Conservation (phyloP, 2,329 filamentous ascomycete species). For the Phialemonium atrogriseum region DNA sequence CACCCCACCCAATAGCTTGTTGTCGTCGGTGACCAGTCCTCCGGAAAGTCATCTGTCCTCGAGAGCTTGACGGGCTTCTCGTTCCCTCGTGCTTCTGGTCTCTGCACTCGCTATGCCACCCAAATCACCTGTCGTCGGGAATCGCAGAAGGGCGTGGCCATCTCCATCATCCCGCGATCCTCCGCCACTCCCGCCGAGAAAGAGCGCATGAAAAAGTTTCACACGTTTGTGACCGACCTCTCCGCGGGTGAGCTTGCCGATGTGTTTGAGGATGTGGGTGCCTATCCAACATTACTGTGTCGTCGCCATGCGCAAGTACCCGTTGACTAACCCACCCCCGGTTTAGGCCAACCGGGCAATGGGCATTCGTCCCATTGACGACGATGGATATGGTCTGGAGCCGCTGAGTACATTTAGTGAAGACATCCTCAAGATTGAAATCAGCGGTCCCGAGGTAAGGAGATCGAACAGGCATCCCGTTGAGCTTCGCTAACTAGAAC, state of each 20-base stretch:
- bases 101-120: constrained; percentile 42
- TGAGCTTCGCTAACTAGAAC: neutral
- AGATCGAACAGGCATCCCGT: too few relatives aligned
- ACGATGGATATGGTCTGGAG: constrained; percentile 3
- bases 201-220: constrained; percentile 19
- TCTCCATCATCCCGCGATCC: constrained; percentile 32
- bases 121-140: constrained; percentile 37
- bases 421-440: constrained; percentile 35
- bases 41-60: constrained; percentile 77
- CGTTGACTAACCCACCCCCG: neutral
- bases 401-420: constrained; percentile 31
- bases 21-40: constrained; percentile 78
- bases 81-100: constrained; percentile 33
- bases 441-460: constrained; percentile 32
- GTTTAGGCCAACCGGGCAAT: constrained; percentile 32
- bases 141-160: constrained; percentile 19
- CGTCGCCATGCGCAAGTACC: too few relatives aligned
- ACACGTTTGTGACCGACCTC: constrained; percentile 22
- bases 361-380: constrained; percentile 27
- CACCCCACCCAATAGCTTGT: too few relatives aligned
- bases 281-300: neutral
- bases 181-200: constrained; percentile 13
- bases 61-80: constrained; percentile 51
- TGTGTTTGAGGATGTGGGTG: constrained; percentile 31
- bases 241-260: constrained; percentile 24